phyloP scores from a whole-genome alignment of 306 rosid genomes.

The Quercus alba region DNA sequence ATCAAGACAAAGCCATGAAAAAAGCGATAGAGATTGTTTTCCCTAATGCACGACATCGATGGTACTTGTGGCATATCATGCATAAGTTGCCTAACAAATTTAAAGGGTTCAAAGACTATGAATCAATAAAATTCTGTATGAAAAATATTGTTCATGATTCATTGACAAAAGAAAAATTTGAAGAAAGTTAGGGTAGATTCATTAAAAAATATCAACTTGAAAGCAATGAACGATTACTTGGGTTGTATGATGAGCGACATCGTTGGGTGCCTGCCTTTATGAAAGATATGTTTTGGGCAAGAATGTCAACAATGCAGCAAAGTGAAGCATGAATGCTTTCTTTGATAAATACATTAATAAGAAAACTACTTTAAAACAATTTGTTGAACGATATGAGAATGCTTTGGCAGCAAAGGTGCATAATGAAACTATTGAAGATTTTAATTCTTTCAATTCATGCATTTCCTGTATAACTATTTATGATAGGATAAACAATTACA shows the following conservation, averaged over 20 bases:
- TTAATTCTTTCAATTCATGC: background rate
- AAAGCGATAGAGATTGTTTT: background rate
- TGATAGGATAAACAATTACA: conserved; percentile 3
- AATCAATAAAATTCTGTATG: too few relatives aligned
- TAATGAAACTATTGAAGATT: background rate
- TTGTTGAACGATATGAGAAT: background rate
- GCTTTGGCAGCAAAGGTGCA: background rate
- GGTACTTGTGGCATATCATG: conserved; percentile 24
- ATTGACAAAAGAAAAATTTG: too few relatives aligned
- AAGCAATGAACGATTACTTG: background rate
- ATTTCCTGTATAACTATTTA: conserved; percentile 3
- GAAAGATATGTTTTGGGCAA: background rate
- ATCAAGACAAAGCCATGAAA: too few relatives aligned
- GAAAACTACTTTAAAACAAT: background rate
- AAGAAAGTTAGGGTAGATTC: too few relatives aligned
- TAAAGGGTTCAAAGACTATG: too few relatives aligned
- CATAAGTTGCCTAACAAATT: too few relatives aligned
- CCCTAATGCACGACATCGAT: conserved; percentile 21
- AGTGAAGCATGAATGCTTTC: background rate
- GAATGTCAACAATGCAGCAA: background rate
- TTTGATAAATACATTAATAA: background rate
- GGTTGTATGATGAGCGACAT: background rate
- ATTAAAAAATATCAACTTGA: too few relatives aligned
- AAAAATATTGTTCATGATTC: too few relatives aligned
- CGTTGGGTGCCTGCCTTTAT: background rate